Evolutionary conservation across 768 basidiomycete species (phyloP), one percentile per base, ranked within the genome.

Genomic region (Chalciporus piperatus): DNA sequence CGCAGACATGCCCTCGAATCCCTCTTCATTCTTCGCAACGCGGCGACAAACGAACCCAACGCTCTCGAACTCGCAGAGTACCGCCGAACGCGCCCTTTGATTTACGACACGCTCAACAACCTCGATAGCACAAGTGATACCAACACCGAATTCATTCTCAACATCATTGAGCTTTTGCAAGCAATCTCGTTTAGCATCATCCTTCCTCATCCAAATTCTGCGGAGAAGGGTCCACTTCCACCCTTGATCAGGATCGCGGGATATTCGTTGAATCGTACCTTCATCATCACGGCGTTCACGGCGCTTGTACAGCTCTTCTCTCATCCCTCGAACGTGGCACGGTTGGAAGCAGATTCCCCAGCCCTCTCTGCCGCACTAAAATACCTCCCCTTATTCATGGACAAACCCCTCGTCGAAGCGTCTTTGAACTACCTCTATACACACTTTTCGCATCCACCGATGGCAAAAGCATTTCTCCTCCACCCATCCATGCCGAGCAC

Each of bases 11-110:
- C 93, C n/a, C 74, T 87, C 35, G 91, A 96, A 63, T 89, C 89
- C 2, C 75, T 94, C 39, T 86, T 90, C 57, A 76, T 97, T 51
- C 76, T 99, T 38, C 82, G 94, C n/a, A 97, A 97, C 66, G 79
- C 85, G 6, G 80, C 85, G n/a, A 70, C 87, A 39, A 78, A 84
- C 54, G 83, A 86, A 41, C 74, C 75, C 45, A 92, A 91, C 57
- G 80, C 81, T 3, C 66, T 73, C 37, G 82, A 86, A 51, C 72
- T 94, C 25, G 70, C 78, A 3, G 70, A 68, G 19, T 80, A 84
- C 55, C 73, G 79, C 13, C 81, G 83, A 39, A 87, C 87, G 2
- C 72, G 84, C 47, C 78, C 83, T 12, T 70, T 94, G 9, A 74
- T 92, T 19, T 74, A 87, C 51, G 79, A 80, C 38, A 76, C 86